Conservation (phyloP, 176 grass and related monocot genomes). For the Triticum dicoccoides region DNA sequence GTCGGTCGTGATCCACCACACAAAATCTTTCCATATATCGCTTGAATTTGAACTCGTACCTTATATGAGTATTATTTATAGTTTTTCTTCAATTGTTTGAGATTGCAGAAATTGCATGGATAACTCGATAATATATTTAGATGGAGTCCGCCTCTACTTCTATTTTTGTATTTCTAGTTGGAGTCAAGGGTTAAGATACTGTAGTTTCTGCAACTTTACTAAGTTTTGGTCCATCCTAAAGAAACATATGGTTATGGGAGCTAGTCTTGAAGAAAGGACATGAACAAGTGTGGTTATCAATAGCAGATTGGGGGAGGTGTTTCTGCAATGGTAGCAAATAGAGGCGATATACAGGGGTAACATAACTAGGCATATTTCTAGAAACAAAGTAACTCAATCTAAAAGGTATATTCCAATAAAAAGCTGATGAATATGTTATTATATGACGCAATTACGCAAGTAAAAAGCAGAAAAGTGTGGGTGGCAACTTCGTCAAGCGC, state of each 20-base stretch:
- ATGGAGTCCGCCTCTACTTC: not conserved
- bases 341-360: not conserved
- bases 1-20: not conserved
- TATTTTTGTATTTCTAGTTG: not conserved
- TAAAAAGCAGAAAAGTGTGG: not conserved
- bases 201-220: not conserved
- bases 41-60: not conserved
- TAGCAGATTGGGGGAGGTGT: conserved; percentile 4
- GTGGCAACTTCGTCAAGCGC: not conserved
- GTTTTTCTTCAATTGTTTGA: not conserved
- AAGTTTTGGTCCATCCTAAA: not conserved
- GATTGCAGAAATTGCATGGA: not conserved
- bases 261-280: not conserved
- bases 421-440: not conserved
- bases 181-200: not conserved
- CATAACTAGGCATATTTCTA: not conserved
- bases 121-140: not conserved
- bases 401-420: not conserved
- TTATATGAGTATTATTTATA: conserved; percentile 1
- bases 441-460: not conserved
- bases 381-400: not conserved
- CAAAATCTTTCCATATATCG: not conserved
- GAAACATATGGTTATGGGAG: not conserved
- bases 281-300: not conserved
- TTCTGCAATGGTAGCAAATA: not conserved